A percentile compares a stretch with the other conserved stretches of the same genome.
Evolutionary conservation across 192 early-diverging fungal genomes (phyloP).

Genomic region (Coemansia sp.): DNA sequence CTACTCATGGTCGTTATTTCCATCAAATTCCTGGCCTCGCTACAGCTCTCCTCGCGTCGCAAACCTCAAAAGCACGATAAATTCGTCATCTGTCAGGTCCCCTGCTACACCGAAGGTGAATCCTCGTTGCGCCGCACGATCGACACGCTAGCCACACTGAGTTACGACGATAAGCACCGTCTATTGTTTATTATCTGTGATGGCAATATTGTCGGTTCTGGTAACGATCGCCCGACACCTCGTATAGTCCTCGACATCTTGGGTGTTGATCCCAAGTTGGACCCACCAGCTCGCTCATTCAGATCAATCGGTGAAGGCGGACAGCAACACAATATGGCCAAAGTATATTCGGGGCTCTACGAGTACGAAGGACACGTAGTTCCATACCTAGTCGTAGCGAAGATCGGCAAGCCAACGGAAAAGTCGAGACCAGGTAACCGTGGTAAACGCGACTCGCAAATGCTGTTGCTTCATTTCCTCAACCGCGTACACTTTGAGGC

Average conservation of each 20-base stretch:
- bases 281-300: slow-evolving; percentile 85
- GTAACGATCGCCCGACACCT: slow-evolving; percentile 95
- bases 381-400: slow-evolving; percentile 93
- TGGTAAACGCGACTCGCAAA: slow-evolving; percentile 99
- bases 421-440: slow-evolving; percentile 89
- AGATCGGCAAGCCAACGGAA: slow-evolving; percentile 87
- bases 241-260: slow-evolving; percentile 97
- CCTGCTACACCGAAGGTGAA: slow-evolving; percentile 98
- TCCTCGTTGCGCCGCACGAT: slow-evolving; percentile 90
- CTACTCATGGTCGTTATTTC: slow-evolving; percentile 85
- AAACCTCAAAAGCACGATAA: slow-evolving; percentile 84
- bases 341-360: slow-evolving; percentile 97
- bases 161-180: slow-evolving; percentile 98
- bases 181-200: slow-evolving; percentile 94
- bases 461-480: slow-evolving; percentile 96
- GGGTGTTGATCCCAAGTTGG: slow-evolving; percentile 81
- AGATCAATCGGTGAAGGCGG: slow-evolving; percentile 84
- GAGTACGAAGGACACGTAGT: slow-evolving; percentile 90
- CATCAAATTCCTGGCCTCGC: slow-evolving; percentile 93
- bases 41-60: slow-evolving; percentile 78
- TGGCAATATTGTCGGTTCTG: slow-evolving; percentile 95
- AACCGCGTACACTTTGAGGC: slow-evolving; percentile 94
- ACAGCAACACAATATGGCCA: slow-evolving; percentile 95
- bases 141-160: slow-evolving; percentile 84
- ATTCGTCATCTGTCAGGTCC: slow-evolving; percentile 93